Evolutionary conservation across 176 grass and related monocot genomes (phyloP).

Genomic region (Eragrostis nindensis): DNA sequence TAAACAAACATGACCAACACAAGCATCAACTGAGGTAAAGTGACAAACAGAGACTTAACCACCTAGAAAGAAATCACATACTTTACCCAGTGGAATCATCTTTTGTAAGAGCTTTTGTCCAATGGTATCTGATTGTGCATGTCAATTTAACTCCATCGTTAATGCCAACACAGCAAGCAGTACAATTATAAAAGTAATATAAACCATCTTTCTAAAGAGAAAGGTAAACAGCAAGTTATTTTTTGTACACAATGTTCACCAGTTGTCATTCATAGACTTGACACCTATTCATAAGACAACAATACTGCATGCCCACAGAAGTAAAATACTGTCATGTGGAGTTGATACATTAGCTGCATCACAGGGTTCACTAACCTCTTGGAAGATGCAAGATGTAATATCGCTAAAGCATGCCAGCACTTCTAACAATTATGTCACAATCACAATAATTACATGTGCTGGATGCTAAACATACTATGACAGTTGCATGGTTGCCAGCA

Average conservation of each 20-base stretch:
- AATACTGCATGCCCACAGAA: neutral
- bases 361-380: neutral
- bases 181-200: neutral
- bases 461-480: neutral
- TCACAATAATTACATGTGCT: neutral
- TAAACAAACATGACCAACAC: conserved; percentile 34
- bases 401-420: neutral
- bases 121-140: conserved; percentile 40
- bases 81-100: conserved; percentile 15
- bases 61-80: conserved; percentile 25
- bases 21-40: conserved; percentile 28
- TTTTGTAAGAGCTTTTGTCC: conserved; percentile 5
- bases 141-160: neutral
- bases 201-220: conserved; percentile 13
- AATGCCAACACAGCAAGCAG: neutral
- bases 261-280: neutral
- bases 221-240: conserved; percentile 13
- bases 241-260: neutral
- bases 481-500: too few species aligned
- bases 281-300: conserved; percentile 14
- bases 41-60: conserved; percentile 17
- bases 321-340: neutral
- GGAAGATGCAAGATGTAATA: neutral
- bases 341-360: neutral
- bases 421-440: conserved; percentile 6